These are phyloP conservation scores for Geoglossum cookeanum DNA, from an alignment of 2,329 filamentous ascomycete species.

Conservation along the genomic window DNA sequence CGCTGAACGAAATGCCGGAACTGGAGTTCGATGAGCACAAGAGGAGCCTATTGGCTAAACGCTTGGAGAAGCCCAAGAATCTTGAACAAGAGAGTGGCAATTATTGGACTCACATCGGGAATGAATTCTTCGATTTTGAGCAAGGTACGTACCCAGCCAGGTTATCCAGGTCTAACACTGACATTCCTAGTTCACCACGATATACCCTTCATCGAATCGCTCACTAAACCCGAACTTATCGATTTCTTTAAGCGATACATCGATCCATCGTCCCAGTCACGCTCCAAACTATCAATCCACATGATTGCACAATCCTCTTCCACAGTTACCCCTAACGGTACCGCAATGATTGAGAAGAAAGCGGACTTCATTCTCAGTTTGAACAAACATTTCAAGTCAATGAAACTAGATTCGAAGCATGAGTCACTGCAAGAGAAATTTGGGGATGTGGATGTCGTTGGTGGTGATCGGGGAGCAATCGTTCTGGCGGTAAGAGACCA, in stretches of 20 bases:
- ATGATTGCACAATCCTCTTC: conserved; percentile 49
- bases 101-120: conserved; percentile 71
- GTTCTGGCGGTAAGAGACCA: conserved; percentile 31
- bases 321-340: conserved; percentile 19
- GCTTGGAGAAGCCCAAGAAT: conserved; percentile 84
- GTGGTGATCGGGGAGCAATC: conserved; percentile 30
- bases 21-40: conserved; percentile 82
- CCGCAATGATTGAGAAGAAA: conserved; percentile 24
- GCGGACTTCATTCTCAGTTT: conserved; percentile 24
- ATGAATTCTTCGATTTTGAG: conserved; percentile 78
- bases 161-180: neutral
- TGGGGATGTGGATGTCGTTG: conserved; percentile 25
- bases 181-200: conserved; percentile 45
- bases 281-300: conserved; percentile 74
- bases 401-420: conserved; percentile 25
- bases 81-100: conserved; percentile 64
- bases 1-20: conserved; percentile 56
- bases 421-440: conserved; percentile 25
- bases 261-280: conserved; percentile 47
- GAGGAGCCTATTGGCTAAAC: conserved; percentile 67
- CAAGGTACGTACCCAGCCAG: conserved; percentile 39
- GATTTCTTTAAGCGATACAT: conserved; percentile 64
- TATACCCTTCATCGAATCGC: conserved; percentile 48
- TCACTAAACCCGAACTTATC: conserved; percentile 65
- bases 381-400: conserved; percentile 26